phyloP scores from a whole-genome alignment of 257 asterid species.

The Haberlea rhodopensis region DNA sequence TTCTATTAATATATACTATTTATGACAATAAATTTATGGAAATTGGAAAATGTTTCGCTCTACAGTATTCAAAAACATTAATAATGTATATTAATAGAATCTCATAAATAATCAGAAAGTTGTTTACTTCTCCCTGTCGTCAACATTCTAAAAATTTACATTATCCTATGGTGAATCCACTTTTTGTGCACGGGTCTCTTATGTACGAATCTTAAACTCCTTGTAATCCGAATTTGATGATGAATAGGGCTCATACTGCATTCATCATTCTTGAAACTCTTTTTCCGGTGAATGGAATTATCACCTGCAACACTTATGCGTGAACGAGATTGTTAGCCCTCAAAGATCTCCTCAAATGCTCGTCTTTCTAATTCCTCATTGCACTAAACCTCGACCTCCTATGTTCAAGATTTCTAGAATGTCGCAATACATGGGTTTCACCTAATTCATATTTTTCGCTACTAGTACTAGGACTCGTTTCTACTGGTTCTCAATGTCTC shows the following conservation, averaged over 20 bases:
- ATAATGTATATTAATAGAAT: too few relatives aligned
- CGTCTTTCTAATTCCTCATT: slow-evolving; percentile 37
- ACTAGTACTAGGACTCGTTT: slow-evolving; percentile 17
- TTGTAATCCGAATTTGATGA: slow-evolving; percentile 45
- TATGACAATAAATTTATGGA: too few relatives aligned
- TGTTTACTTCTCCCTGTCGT: too few relatives aligned
- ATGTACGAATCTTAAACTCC: slow-evolving; percentile 46
- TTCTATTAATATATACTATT: too few relatives aligned
- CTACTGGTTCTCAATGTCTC: slow-evolving; percentile 37
- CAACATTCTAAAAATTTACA: not conserved
- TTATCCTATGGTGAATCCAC: slow-evolving; percentile 26
- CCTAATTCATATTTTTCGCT: slow-evolving; percentile 33
- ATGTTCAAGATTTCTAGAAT: slow-evolving; percentile 19
- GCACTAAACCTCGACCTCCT: slow-evolving; percentile 16
- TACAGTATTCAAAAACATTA: too few relatives aligned
- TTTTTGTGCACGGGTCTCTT: slow-evolving; percentile 34
- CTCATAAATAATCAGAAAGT: too few relatives aligned
- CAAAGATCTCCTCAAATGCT: slow-evolving; percentile 52
- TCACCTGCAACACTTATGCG: slow-evolving; percentile 30
- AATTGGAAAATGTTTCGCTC: too few relatives aligned
- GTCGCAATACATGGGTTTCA: slow-evolving; percentile 20
- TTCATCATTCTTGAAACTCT: slow-evolving; percentile 19
- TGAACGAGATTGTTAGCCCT: slow-evolving; percentile 48
- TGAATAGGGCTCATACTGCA: slow-evolving; percentile 30
- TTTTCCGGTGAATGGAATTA: slow-evolving; percentile 25